A percentile compares a stretch with the other conserved stretches of the same genome.
Evolutionary conservation across 2,329 filamentous ascomycete genomes (phyloP).

Genomic region (Neurospora sp.): DNA sequence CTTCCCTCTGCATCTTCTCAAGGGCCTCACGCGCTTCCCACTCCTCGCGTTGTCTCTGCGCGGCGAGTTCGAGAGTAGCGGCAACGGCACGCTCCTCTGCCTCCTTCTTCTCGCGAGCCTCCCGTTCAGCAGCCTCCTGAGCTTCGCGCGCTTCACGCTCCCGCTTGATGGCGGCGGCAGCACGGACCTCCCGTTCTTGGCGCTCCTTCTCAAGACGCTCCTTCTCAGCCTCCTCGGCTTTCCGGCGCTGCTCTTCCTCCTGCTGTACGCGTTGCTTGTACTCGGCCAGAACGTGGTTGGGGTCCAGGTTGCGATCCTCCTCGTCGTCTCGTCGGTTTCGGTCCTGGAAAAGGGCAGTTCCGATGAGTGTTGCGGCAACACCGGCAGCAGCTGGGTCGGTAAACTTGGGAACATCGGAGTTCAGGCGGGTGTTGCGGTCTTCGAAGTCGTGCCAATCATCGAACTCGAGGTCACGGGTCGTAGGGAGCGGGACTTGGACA

Average conservation of each 20-base stretch:
- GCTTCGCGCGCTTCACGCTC: constrained; percentile 16
- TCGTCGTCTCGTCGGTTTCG: constrained; percentile 16
- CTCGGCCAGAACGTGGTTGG: constrained; percentile 10
- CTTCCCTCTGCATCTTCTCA: constrained; percentile 18
- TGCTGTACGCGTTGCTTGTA: constrained; percentile 6
- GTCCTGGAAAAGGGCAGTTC: constrained; percentile 22
- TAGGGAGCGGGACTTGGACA: background rate
- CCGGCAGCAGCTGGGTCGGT: constrained; percentile 37
- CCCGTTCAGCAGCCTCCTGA: constrained; percentile 15
- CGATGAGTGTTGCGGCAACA: constrained; percentile 36
- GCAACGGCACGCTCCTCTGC: constrained; percentile 11
- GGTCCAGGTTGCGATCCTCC: constrained; percentile 15
- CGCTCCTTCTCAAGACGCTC: constrained; percentile 7
- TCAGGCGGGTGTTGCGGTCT: constrained; percentile 19
- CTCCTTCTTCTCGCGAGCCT: constrained; percentile 11
- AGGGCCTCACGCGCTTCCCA: constrained; percentile 12
- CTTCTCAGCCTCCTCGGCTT: constrained; percentile 2
- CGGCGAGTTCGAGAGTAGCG: background rate
- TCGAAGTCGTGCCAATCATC: constrained; percentile 24
- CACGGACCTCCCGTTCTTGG: constrained; percentile 15
- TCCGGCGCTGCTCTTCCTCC: constrained; percentile 15
- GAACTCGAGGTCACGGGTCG: background rate
- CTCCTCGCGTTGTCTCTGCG: constrained; percentile 9
- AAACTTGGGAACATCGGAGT: constrained; percentile 29
- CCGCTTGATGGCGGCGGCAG: constrained; percentile 4